Evolutionary conservation across 345 rosid genomes (phyloP).

Genomic region (Arabidopsis thaliana): TAIR10.1 NC_003076.8:4757001-4757500

Average conservation of each 20-base stretch:
- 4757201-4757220: background rate
- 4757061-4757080: conserved; percentile 4
- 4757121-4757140: background rate
- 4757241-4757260: background rate
- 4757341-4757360: background rate
- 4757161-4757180: background rate
- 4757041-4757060: background rate
- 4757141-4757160: background rate
- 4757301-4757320: background rate
- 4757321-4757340: background rate
- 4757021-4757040: background rate
- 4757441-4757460: background rate
- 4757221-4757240: background rate
- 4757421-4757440: background rate
- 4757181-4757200: conserved; percentile 17
- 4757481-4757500: background rate
- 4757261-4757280: no score
- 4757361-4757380: background rate
- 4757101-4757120: conserved; percentile 17
- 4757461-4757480: background rate
- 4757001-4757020: conserved; percentile 31
- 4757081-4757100: background rate
- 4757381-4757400: background rate
- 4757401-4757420: background rate
- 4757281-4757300: background rate